These are phyloP conservation scores for Penicillium sp. DNA, from an alignment of 2,329 filamentous ascomycete genomes.

Conservation along the genomic window DNA sequence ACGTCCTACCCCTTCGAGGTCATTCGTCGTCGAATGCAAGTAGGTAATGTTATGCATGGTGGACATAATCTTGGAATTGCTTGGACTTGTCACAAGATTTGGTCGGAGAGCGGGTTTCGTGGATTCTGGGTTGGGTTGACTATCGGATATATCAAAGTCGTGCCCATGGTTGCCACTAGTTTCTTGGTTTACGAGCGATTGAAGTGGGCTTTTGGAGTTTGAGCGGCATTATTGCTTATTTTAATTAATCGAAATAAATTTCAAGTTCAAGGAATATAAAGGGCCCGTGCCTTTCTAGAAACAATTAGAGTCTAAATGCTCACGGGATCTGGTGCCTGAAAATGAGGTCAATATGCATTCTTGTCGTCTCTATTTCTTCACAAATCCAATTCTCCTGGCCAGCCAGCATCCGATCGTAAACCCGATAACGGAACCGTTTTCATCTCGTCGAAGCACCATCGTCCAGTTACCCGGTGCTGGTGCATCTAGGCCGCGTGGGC, in stretches of 20 bases:
- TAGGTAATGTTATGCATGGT: background rate
- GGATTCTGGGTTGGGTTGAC: background rate
- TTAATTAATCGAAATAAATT: background rate
- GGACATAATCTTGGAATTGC: background rate
- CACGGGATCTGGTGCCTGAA: no score
- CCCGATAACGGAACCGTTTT: conserved; percentile 21
- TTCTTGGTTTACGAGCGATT: background rate
- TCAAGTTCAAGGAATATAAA: background rate
- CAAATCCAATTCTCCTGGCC: conserved; percentile 29
- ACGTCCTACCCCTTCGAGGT: background rate
- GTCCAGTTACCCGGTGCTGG: conserved; percentile 47
- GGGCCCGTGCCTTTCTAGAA: no score
- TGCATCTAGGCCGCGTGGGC: conserved; percentile 43
- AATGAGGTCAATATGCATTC: no score
- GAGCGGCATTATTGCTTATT: background rate
- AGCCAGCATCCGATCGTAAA: conserved; percentile 45
- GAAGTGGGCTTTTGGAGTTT: background rate
- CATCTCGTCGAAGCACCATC: conserved; percentile 34
- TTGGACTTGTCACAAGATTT: background rate
- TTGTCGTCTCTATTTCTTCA: conserved; percentile 5
- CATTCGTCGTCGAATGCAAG: background rate
- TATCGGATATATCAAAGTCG: background rate
- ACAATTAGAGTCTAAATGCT: no score
- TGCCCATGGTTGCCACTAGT: background rate
- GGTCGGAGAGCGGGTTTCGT: background rate